Evolutionary conservation across 345 rosid genomes (phyloP).

Genomic region (Melaleuca quinquenervia): DNA sequence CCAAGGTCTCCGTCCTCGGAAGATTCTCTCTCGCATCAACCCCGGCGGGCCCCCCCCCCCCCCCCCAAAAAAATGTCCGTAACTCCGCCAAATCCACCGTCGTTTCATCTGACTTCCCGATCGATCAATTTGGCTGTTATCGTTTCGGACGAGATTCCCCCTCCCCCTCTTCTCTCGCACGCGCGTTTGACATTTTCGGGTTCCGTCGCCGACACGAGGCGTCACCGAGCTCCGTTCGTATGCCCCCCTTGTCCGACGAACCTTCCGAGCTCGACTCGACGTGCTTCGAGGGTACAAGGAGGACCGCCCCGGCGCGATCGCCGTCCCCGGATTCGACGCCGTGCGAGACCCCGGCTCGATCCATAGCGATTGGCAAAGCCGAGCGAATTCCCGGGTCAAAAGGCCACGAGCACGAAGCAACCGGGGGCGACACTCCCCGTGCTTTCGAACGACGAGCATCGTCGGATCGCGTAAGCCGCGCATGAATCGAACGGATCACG

Average conservation of each 20-base stretch:
- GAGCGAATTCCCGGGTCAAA: background rate
- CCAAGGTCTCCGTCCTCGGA: background rate
- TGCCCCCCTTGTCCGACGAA: fast-evolving
- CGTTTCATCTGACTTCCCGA: background rate
- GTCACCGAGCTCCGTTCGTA: no score
- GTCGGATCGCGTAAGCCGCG: background rate
- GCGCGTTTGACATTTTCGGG: background rate
- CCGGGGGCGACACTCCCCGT: background rate
- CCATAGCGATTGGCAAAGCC: background rate
- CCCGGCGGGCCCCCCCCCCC: background rate
- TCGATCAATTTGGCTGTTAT: background rate
- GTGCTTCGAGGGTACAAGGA: background rate
- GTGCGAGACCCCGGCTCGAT: background rate
- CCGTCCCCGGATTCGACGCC: background rate
- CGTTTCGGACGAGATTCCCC: no score
- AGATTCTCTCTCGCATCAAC: background rate
- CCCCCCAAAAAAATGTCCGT: no score
- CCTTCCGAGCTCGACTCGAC: background rate
- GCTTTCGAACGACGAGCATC: background rate
- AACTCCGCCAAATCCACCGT: background rate
- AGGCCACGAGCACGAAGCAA: fast-evolving
- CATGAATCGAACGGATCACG: fast-evolving
- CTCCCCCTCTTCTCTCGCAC: no score
- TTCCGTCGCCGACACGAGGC: background rate
- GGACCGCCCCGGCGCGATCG: background rate